Conservation (phyloP, 345 rosid genomes). For the Rhodomyrtus tomentosa region DNA sequence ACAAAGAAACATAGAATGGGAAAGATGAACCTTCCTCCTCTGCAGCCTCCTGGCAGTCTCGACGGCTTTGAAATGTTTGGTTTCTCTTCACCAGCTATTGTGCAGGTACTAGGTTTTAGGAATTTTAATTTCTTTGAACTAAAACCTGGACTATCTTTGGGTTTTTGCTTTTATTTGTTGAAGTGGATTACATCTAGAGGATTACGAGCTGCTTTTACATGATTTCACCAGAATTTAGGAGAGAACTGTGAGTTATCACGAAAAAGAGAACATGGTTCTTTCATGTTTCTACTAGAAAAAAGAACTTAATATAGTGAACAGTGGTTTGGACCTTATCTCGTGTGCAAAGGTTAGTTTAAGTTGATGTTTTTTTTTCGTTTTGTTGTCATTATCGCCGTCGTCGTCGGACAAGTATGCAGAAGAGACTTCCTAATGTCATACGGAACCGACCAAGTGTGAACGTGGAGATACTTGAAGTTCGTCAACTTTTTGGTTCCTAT, state of each 20-base stretch:
- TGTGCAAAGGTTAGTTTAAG: not conserved
- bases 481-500: not conserved
- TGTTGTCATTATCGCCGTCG: not conserved
- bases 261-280: not conserved
- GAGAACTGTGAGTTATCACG: not conserved
- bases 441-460: not conserved
- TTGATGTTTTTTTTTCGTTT: not conserved
- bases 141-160: not conserved
- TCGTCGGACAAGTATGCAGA: not conserved
- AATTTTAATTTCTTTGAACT: not conserved
- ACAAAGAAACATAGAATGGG: slow-evolving; percentile 74
- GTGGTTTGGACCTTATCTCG: not conserved
- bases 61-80: slow-evolving; percentile 98
- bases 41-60: slow-evolving; percentile 95
- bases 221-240: not conserved
- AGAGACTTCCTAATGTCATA: not conserved
- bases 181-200: not conserved
- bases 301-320: not conserved
- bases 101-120: slow-evolving; percentile 47
- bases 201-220: not conserved
- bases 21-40: slow-evolving; percentile 63
- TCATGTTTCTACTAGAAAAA: not conserved
- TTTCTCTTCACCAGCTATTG: slow-evolving; percentile 81
- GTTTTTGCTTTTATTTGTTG: not conserved
- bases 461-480: not conserved